These are phyloP conservation scores for Babesia caballi DNA, from an alignment of 169 alveolate species.

Conservation along the genomic window DNA sequence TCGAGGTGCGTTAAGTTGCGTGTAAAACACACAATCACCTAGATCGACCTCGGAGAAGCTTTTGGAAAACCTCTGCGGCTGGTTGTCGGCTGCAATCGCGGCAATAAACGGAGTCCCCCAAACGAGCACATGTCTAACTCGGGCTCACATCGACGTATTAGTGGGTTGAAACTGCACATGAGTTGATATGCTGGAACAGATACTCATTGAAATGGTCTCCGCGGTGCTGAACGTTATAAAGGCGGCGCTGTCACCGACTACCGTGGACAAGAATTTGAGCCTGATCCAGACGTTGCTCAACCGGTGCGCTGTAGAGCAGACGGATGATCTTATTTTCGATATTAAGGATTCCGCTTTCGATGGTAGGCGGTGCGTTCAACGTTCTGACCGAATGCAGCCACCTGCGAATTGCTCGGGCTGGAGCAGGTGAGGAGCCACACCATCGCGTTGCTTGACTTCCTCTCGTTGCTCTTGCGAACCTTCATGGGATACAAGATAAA, in stretches of 20 bases:
- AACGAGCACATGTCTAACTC: too few species aligned
- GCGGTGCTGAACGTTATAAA: slow-evolving; percentile 6
- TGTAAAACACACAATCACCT: background rate
- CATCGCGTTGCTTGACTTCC: slow-evolving; percentile 2
- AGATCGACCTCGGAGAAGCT: slow-evolving; percentile 6
- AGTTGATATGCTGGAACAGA: too few species aligned
- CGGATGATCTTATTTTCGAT: background rate
- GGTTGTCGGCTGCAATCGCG: background rate
- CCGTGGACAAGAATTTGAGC: slow-evolving; percentile 18
- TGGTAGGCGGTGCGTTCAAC: background rate
- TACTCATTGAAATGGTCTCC: slow-evolving; percentile 8
- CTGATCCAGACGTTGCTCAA: background rate
- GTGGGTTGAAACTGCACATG: too few species aligned
- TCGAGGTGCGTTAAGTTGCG: background rate
- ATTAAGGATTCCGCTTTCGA: background rate
- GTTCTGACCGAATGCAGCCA: background rate
- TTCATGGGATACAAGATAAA: slow-evolving; percentile 18
- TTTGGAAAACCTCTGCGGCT: background rate
- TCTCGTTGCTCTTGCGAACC: slow-evolving; percentile 5
- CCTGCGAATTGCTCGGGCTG: background rate
- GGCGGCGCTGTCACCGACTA: slow-evolving; percentile 21
- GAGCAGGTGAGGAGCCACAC: background rate
- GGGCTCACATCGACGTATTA: background rate
- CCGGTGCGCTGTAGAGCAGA: background rate
- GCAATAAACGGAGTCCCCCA: background rate